Evolutionary conservation across 768 basidiomycete genomes (phyloP), one percentile per base, ranked within the genome.

Genomic region (Tylopilus plumbeoviolaceoides): DNA sequence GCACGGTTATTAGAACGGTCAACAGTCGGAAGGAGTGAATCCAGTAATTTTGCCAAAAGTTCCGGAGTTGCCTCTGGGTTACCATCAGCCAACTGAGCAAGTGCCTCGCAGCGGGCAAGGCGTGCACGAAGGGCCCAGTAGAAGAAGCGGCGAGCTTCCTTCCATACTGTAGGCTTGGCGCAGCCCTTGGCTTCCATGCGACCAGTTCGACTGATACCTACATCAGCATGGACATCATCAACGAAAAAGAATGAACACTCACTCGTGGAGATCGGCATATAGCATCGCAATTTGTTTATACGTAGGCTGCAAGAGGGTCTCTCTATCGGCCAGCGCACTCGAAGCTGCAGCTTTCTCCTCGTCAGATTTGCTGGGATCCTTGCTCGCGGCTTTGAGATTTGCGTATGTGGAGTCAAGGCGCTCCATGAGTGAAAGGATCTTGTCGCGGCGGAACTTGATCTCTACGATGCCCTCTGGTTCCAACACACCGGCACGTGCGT

Each of bases 121-220:
- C 87, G 85, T n/a, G 87, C 86, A 41, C 95, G 87, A 28, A 91
- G 78, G 40, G 89, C 83, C 94, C 93, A 97, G 74, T 95, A 95
- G 80, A 98, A 95, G 65, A 85, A 79, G 55, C 93, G 82, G 54
- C 92, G 85, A 50, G 94, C 84, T 48, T 89, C 79, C 70, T 89
- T 91, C 95, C 95, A 98, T 43, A 85, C 80, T 27, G 83, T 77
- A 18, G 91, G 78, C 56, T 86, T 87, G 8, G 95, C 95, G 59
- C 95, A 95, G 17, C 91, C 93, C 73, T 98, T 98, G 25, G 95
- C 95, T 72, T 97, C 91, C 94, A 97, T 95, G 44, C 95, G 91
- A 44, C 94, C 94, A 42, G 83, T 80, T 44, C 95, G 91, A 71
- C 94, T 95, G 63, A 52, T 53, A 50, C 40, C n/a, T 38, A 36